These are phyloP conservation scores for Wallacemonas sp. DNA, from an alignment of 208 protist genomes.

Conservation along the genomic window DNA sequence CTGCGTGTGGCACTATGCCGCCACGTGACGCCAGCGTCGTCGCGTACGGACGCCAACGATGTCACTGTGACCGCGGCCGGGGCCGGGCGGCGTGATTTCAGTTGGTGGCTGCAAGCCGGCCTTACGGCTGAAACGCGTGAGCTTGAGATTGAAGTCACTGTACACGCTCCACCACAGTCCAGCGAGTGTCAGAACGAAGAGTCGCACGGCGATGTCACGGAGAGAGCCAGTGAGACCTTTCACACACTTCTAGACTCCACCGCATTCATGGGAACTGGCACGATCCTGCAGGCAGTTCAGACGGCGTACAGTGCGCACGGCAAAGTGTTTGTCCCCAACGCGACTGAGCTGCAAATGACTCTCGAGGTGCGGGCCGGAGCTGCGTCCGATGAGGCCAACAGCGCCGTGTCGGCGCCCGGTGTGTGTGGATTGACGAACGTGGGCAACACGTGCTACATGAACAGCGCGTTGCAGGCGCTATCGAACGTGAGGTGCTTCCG, in stretches of 20 bases:
- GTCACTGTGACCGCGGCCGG: neutral
- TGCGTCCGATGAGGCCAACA: neutral
- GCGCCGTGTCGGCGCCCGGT: slow-evolving; percentile 28
- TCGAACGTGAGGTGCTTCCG: slow-evolving; percentile 80
- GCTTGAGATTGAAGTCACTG: neutral
- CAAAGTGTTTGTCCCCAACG: neutral
- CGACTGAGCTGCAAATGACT: neutral
- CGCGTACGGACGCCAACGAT: neutral
- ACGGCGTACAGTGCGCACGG: neutral
- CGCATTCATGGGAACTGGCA: neutral
- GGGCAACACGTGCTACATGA: slow-evolving; percentile 94
- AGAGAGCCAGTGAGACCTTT: neutral
- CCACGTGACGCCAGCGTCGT: neutral
- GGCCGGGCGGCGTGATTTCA: neutral
- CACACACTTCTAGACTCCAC: neutral
- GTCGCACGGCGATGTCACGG: neutral
- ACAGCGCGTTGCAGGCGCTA: slow-evolving; percentile 87
- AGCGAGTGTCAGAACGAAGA: no score
- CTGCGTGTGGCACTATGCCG: slow-evolving; percentile 29
- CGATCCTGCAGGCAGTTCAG: neutral
- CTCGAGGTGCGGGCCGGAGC: neutral
- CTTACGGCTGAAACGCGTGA: neutral
- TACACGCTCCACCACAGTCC: neutral
- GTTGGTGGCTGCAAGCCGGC: neutral
- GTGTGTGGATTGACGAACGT: slow-evolving; percentile 85